Percentiles rank a stretch among this genome's conserved stretches.
Evolutionary conservation across 495 filamentous ascomycete species (phyloP).

Genomic region (Penicillium crystallinum): DNA sequence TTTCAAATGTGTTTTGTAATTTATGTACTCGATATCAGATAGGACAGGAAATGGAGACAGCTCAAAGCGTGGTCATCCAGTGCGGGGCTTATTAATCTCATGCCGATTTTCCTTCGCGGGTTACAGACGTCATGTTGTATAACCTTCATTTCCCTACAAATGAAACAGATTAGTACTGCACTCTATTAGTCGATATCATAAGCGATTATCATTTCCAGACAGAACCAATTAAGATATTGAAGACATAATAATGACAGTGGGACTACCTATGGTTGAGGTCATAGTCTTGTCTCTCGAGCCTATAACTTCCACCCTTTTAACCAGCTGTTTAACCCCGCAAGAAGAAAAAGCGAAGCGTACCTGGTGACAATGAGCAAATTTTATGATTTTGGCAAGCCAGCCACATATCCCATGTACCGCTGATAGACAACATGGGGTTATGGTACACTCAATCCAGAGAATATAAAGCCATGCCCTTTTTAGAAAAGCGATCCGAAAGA

Average conservation of each 20-base stretch:
- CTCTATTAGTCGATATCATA: background rate
- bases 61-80: background rate
- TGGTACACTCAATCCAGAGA: no score
- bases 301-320: no score
- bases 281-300: background rate
- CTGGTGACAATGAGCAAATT: background rate
- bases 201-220: background rate
- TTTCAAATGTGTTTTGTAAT: background rate
- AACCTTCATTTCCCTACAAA: background rate
- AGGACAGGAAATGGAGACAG: background rate
- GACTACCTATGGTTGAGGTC: no score
- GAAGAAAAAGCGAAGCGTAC: no score
- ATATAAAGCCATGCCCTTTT: background rate
- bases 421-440: no score
- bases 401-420: background rate
- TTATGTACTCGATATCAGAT: background rate
- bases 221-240: no score
- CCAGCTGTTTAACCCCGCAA: no score
- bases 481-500: background rate
- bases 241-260: background rate
- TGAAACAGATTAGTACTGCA: background rate
- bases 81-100: constrained; percentile 20
- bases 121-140: constrained; percentile 7
- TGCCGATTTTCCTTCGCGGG: background rate
- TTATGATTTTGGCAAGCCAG: background rate